These are phyloP conservation scores for Hippophae tibetana DNA, from an alignment of 306 rosid genomes.

Conservation along the genomic window DNA sequence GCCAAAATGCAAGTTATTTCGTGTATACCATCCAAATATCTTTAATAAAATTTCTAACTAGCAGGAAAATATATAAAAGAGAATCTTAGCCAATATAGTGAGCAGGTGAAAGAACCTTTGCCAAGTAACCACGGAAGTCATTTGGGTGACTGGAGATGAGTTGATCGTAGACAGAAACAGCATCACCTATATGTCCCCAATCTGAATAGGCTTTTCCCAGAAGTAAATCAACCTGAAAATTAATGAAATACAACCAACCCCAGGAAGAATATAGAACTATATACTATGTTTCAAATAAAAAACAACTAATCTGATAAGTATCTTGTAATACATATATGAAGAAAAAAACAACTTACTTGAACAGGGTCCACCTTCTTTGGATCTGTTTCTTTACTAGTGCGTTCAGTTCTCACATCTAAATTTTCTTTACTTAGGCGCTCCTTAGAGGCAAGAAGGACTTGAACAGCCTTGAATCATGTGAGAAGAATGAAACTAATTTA, in stretches of 20 bases:
- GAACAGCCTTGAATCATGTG: constrained; percentile 59
- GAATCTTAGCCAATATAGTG: background rate
- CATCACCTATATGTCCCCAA: constrained; percentile 90
- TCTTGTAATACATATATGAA: constrained; percentile 5
- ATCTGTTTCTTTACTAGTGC: constrained; percentile 26
- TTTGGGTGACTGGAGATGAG: constrained; percentile 66
- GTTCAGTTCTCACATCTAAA: constrained; percentile 24
- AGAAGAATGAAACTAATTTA: constrained; percentile 10
- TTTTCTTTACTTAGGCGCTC: constrained; percentile 33
- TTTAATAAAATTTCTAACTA: no score
- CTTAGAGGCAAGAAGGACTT: constrained; percentile 51
- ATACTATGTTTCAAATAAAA: background rate
- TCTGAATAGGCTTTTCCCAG: constrained; percentile 93
- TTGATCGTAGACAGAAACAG: constrained; percentile 70
- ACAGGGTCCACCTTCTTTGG: constrained; percentile 56
- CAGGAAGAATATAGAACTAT: background rate
- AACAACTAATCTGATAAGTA: background rate
- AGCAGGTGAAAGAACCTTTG: constrained; percentile 47
- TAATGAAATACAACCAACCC: background rate
- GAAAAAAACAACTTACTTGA: constrained; percentile 45
- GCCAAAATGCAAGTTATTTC: no score
- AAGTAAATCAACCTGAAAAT: constrained; percentile 77
- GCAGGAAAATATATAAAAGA: background rate
- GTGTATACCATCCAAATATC: background rate
- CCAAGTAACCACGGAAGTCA: constrained; percentile 92